Evolutionary conservation across 75 land plant species (phyloP), one percentile per base, ranked within the genome.

Genomic region (Isoetes taiwanensis): DNA sequence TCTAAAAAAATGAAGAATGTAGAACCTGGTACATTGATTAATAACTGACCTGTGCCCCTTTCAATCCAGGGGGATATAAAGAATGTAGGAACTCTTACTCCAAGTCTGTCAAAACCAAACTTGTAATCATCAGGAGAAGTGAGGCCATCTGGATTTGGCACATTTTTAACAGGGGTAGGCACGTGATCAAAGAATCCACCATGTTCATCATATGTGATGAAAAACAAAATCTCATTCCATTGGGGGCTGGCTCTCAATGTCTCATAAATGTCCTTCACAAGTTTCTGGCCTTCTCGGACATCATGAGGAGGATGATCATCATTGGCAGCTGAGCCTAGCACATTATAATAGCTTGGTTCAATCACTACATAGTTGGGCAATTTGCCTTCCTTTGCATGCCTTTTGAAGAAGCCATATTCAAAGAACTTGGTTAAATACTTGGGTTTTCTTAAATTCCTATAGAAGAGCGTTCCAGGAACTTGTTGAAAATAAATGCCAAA

Each of bases 291-390:
- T 16, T 19, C 6, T 25, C 82, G 72, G 55, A 90, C 82, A 59
- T 90, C 93, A 46, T 90, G 93, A 6, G 97, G 78, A 0, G 97
- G 97, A 50, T 90, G 97, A 59, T 90, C 97, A 32, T 90, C 97
- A 42, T 90, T 86, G 16, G 87, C 93, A 2, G 97, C 87, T 3
- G 39, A 58, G 35, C 59, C 11, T 25, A 64, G 39, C 5, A 70
- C 58, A 41, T 90, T 81, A 41, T 84, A 85, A 57, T 85, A 90
- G 16, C 87, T 46, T 68, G 78, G 97, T 71, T 90, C 97, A 3
- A 90, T 64, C 19, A 90, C 97, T 23, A 56, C 80, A 29, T 86
- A 86, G 46, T 80, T 86, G 11, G 91, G 87, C 4, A 90, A 74
- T 56, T 35, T 72, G 2, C 97, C 97, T 28, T 43, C 5, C 37